Conservation (phyloP, 1,139 yeast species). For the Hyphopichia pseudoburtonii region DNA sequence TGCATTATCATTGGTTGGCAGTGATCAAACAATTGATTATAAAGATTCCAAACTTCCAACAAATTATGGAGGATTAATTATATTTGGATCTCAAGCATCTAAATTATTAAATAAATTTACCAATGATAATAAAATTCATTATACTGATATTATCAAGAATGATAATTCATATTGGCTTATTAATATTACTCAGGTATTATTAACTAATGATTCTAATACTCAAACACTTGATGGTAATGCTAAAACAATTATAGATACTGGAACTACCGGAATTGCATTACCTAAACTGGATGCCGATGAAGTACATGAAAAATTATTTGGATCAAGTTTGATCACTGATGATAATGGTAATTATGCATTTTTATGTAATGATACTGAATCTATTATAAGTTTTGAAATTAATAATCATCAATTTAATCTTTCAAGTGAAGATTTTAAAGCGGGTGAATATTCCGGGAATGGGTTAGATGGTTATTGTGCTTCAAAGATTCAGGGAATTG, state of each 20-base stretch:
- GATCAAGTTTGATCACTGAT: slow-evolving; percentile 50
- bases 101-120: slow-evolving; percentile 15
- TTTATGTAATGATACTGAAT: slow-evolving; percentile 48
- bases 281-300: slow-evolving; percentile 56
- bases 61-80: slow-evolving; percentile 26
- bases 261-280: slow-evolving; percentile 61
- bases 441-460: slow-evolving; percentile 40
- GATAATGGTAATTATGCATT: slow-evolving; percentile 59
- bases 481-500: slow-evolving; percentile 63
- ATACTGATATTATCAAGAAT: slow-evolving; percentile 39
- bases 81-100: slow-evolving; percentile 24
- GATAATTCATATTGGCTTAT: slow-evolving; percentile 54
- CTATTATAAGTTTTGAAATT: slow-evolving; percentile 36
- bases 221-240: slow-evolving; percentile 20
- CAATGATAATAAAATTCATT: slow-evolving; percentile 24
- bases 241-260: slow-evolving; percentile 60
- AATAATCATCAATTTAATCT: slow-evolving; percentile 46
- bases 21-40: slow-evolving; percentile 12
- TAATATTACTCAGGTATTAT: slow-evolving; percentile 34
- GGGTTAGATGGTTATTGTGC: slow-evolving; percentile 54
- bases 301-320: slow-evolving; percentile 47
- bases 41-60: slow-evolving; percentile 6
- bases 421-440: slow-evolving; percentile 47
- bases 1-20: slow-evolving; percentile 20
- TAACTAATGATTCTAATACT: slow-evolving; percentile 21